Base-by-base conservation (phyloP, 768 basidiomycete genomes). In the Rhizopogon vesiculosus region DNA sequence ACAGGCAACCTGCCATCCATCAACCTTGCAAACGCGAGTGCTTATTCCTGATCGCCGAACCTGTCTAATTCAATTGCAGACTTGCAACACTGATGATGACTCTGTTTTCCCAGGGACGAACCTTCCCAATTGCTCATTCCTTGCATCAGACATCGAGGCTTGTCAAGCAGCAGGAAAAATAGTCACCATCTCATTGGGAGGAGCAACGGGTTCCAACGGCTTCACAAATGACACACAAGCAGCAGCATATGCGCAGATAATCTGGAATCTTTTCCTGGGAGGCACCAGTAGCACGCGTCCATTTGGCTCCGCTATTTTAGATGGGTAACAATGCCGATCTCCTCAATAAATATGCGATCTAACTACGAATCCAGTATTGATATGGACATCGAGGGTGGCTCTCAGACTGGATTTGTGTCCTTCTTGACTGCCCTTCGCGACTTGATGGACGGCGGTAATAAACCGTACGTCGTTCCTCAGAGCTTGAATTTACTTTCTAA, bases 211-310 rank as follows among this genome's bases (percentile, higher is more conserved):
- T 16, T 75, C 78, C 18, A 82, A 78, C 18, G 80, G 80, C 6
- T 89, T 89, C 64, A 63, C 74, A 42, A 81, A 78, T 45, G 84
- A 83, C 55, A 67, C 73, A 2, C 79, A 87, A 60, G 88, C 82
- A 2, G 62, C 69, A 12, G 66, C 74, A 3, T 89, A 87, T 64
- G 87, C 83, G 0, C 74, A 84, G 51, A 83, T 81, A 0, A 81
- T 91, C 51, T 90, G 89, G 89, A 51, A 69, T 49, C 56, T 86
- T 48, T 89, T 89, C 68, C 72, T 90, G 29, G 88, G 87, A 8
- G 86, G 86, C 16, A 74, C 72, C 1, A 82, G 79, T 56, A 65
- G 66, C 28, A 86, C 81, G 15, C 78, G 88, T 56, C 89, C 88
- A 0, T 91, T 91, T 61, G 89, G 89, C 25, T 68, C 60, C 56